Conservation (phyloP, 257 asterid genomes). For the Nicotiana tabacum region DNA sequence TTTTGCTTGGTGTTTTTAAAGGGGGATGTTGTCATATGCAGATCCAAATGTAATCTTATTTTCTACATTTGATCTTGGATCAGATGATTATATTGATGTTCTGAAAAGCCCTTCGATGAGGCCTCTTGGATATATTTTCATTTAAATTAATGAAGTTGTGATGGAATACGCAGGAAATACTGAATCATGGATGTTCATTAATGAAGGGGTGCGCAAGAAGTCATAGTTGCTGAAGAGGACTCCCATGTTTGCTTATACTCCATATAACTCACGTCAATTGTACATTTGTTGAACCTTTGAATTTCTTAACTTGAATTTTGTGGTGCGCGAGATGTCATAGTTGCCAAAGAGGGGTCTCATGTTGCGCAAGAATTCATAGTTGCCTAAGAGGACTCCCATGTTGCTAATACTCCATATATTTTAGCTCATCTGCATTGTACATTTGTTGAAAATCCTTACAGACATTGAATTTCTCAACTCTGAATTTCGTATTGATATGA, state of each 20-base stretch:
- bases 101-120: not conserved
- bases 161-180: not conserved
- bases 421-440: not conserved
- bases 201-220: not conserved
- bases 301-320: too few relatives aligned
- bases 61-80: not conserved
- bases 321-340: too few relatives aligned
- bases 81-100: too few relatives aligned
- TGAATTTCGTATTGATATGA: not conserved
- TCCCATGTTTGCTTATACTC: not conserved
- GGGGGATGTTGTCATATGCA: not conserved
- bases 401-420: not conserved
- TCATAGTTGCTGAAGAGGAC: not conserved
- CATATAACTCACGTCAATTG: not conserved
- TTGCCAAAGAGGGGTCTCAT: too few relatives aligned
- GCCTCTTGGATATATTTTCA: not conserved
- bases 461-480: not conserved
- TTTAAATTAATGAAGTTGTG: not conserved
- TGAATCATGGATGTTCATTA: not conserved
- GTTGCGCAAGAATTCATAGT: too few relatives aligned
- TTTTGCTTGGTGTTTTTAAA: not conserved
- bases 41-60: not conserved
- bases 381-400: not conserved
- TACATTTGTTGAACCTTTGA: not conserved
- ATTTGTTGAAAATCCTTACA: not conserved